These are phyloP conservation scores for Protomyces inouyei DNA, from an alignment of 1,139 yeast genomes.

Conservation along the genomic window DNA sequence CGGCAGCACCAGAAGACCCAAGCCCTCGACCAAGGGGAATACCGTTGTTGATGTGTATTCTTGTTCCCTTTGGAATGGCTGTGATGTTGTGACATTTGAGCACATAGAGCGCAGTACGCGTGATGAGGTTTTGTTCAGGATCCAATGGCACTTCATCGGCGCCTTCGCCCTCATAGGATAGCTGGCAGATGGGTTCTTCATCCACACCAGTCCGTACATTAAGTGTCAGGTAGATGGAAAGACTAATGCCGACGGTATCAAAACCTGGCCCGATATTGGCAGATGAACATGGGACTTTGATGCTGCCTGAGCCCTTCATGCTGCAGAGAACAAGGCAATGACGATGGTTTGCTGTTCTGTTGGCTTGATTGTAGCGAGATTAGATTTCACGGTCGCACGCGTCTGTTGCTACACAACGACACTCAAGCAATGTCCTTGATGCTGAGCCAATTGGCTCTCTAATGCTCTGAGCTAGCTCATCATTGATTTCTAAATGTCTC, in stretches of 20 bases:
- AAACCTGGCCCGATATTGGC: slow-evolving; percentile 99
- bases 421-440: too few species aligned
- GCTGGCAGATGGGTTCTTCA: slow-evolving; percentile 46
- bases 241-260: slow-evolving; percentile 89
- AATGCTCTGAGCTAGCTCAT: too few species aligned
- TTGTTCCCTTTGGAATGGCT: slow-evolving; percentile 79
- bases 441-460: too few species aligned
- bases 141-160: slow-evolving; percentile 70
- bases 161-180: slow-evolving; percentile 73
- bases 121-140: slow-evolving; percentile 75
- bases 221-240: slow-evolving; percentile 66
- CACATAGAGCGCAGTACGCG: slow-evolving; percentile 87
- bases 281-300: slow-evolving; percentile 90
- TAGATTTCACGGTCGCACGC: too few species aligned
- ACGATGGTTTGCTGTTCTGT: too few species aligned
- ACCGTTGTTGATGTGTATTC: slow-evolving; percentile 74
- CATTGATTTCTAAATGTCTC: too few species aligned
- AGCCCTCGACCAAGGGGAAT: slow-evolving; percentile 95
- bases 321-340: background rate
- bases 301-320: slow-evolving; percentile 33
- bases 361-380: too few species aligned
- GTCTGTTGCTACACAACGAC: too few species aligned
- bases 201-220: slow-evolving; percentile 44
- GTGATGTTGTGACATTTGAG: slow-evolving; percentile 72
- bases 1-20: slow-evolving; percentile 98